phyloP scores from a whole-genome alignment of 192 early-diverging fungal species.

The Paraglomus brasilianum region DNA sequence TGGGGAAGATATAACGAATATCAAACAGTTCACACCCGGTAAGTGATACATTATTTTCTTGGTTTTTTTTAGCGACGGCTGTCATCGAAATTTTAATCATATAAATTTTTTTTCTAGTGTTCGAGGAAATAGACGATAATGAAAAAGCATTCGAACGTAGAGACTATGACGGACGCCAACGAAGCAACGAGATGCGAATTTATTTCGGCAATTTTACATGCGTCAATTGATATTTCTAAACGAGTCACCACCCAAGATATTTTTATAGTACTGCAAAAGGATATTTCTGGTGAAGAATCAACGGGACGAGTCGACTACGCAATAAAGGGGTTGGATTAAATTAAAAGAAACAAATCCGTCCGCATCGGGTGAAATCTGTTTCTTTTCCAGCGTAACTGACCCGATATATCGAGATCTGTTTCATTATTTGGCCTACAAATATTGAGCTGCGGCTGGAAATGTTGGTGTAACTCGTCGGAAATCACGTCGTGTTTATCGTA shows the following conservation, averaged over 20 bases:
- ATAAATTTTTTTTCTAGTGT: background rate
- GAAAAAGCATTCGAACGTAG: background rate
- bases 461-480: no score
- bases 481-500: no score
- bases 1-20: background rate
- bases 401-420: no score
- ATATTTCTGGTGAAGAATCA: slow-evolving; percentile 12
- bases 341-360: no score
- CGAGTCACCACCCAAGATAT: background rate
- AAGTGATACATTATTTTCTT: no score
- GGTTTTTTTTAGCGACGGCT: no score
- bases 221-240: background rate
- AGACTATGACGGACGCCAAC: background rate
- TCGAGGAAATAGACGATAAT: background rate
- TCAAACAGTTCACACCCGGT: background rate
- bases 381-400: no score
- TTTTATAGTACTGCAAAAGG: background rate
- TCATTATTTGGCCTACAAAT: no score
- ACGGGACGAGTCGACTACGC: slow-evolving; percentile 1
- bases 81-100: background rate
- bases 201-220: slow-evolving; percentile 2
- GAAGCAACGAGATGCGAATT: background rate
- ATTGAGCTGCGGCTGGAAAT: no score
- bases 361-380: no score
- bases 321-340: background rate